phyloP scores from a whole-genome alignment of 208 protist species.

The Phytomonas sp. region DNA sequence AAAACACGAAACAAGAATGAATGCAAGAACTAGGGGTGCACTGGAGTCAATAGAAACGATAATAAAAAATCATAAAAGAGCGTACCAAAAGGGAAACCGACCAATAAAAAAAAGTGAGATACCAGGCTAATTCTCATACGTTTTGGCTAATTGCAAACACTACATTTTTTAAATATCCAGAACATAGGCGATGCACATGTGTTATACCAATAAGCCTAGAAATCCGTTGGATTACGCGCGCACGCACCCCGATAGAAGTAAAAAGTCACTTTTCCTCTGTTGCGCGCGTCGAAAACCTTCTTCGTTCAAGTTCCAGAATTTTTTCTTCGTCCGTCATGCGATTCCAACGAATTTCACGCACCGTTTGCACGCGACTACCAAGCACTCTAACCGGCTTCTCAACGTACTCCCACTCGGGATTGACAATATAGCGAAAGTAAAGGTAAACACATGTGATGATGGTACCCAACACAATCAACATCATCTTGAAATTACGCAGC shows the following conservation, averaged over 20 bases:
- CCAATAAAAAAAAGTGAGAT: background rate
- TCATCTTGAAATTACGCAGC: conserved; percentile 78
- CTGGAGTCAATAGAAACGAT: too few relatives aligned
- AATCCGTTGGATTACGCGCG: background rate
- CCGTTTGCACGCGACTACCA: conserved; percentile 57
- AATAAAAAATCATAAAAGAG: too few relatives aligned
- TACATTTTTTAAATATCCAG: background rate
- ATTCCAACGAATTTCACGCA: conserved; percentile 51
- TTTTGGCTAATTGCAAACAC: background rate
- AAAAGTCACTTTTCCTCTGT: background rate
- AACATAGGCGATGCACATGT: background rate
- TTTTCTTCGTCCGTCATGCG: conserved; percentile 31
- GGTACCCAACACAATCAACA: conserved; percentile 55
- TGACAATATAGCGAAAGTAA: conserved; percentile 87
- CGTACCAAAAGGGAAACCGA: too few relatives aligned
- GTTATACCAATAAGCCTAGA: background rate
- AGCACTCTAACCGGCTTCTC: conserved; percentile 60
- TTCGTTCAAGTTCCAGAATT: conserved; percentile 13
- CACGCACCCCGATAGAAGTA: background rate
- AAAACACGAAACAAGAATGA: too few relatives aligned
- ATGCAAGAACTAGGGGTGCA: too few relatives aligned
- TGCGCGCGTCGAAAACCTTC: background rate
- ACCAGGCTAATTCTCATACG: background rate
- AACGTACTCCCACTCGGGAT: conserved; percentile 74
- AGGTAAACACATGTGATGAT: conserved; percentile 59